Conservation (phyloP, 202 grass and related monocot species). For the Schoenoplectus triqueter region DNA sequence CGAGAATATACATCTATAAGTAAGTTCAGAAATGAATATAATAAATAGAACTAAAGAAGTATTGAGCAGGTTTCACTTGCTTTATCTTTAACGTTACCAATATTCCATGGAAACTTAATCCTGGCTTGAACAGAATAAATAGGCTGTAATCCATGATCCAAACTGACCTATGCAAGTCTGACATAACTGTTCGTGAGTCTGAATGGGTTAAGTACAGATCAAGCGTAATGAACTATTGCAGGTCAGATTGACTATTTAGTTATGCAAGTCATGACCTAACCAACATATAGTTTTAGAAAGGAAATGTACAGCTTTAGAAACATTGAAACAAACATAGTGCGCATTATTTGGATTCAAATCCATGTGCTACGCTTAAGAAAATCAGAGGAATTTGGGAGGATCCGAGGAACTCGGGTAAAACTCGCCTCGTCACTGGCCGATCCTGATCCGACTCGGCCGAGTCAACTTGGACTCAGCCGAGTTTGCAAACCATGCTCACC, state of each 20-base stretch:
- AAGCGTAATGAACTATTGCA: not conserved
- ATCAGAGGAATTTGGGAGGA: too few relatives aligned
- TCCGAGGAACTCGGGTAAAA: too few relatives aligned
- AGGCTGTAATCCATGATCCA: not conserved
- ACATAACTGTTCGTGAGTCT: not conserved
- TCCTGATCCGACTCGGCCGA: too few relatives aligned
- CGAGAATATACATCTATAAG: too few relatives aligned
- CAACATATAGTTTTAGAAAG: not conserved
- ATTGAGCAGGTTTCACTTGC: not conserved
- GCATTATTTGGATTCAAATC: not conserved
- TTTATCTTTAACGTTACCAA: not conserved
- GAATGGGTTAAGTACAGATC: not conserved
- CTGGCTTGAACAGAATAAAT: not conserved
- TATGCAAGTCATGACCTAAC: not conserved
- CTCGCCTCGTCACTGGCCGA: not conserved
- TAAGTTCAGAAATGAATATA: not conserved
- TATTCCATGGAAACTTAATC: not conserved
- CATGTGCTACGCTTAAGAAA: not conserved
- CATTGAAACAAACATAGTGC: not conserved
- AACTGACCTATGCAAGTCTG: not conserved
- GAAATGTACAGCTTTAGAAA: not conserved
- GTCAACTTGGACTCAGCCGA: too few relatives aligned
- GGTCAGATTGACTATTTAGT: not conserved
- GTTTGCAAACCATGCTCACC: too few relatives aligned
- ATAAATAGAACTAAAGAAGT: not conserved